Conservation (phyloP, 139 green algal species). For the Klebsormidium nitens region DNA sequence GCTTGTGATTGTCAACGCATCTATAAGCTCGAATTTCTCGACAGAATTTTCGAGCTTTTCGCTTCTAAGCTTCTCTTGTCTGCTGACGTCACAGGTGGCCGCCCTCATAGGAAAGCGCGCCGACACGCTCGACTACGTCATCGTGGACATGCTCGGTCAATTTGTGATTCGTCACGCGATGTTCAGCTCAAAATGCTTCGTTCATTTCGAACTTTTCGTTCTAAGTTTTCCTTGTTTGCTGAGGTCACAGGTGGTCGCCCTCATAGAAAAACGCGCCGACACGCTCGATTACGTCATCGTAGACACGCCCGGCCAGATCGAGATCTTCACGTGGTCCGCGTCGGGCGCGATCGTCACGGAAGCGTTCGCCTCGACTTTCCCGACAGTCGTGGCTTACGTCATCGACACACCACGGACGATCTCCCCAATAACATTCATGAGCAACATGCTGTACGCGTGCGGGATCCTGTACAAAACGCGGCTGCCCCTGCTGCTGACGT, state of each 20-base stretch:
- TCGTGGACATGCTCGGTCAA: slow-evolving; percentile 94
- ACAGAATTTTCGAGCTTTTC: not conserved
- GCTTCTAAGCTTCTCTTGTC: too few species aligned
- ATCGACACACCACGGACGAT: slow-evolving; percentile 84
- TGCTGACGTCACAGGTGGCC: too few species aligned
- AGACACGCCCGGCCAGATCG: slow-evolving; percentile 97
- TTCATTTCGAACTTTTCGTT: not conserved
- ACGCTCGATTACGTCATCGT: slow-evolving; percentile 71
- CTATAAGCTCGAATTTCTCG: too few species aligned
- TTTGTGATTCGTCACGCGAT: slow-evolving; percentile 99
- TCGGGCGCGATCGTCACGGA: slow-evolving; percentile 89
- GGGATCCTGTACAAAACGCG: slow-evolving; percentile 96
- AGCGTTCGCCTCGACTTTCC: slow-evolving; percentile 79
- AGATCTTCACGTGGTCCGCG: slow-evolving; percentile 98
- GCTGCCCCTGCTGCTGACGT: slow-evolving; percentile 91
- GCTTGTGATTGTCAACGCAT: too few species aligned
- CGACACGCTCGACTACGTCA: slow-evolving; percentile 58
- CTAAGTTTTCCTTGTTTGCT: too few species aligned
- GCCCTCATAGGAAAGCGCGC: slow-evolving; percentile 17
- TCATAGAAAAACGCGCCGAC: slow-evolving; percentile 21
- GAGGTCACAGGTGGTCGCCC: slow-evolving; percentile 25
- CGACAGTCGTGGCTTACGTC: slow-evolving; percentile 84
- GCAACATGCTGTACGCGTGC: slow-evolving; percentile 93
- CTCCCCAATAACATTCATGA: slow-evolving; percentile 78
- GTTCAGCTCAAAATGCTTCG: slow-evolving; percentile 35